Percentiles rank a stretch among this genome's conserved stretches.
These are phyloP conservation scores for Dactylellina sp. DNA, from an alignment of 2,329 filamentous ascomycete species.

Conservation along the genomic window DNA sequence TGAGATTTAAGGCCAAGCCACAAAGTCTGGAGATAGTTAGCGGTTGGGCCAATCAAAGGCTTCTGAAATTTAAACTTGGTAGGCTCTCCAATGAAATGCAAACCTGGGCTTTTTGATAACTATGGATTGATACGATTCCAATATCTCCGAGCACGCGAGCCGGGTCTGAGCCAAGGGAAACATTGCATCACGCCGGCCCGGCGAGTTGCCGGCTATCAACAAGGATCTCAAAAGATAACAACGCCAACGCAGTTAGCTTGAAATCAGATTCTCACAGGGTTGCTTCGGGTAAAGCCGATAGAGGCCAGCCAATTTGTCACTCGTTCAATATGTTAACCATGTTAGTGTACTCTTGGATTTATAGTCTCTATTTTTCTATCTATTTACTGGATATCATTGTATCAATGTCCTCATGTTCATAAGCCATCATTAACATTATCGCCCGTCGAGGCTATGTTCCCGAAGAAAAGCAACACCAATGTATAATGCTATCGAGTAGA, in stretches of 20 bases:
- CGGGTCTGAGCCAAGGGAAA: background rate
- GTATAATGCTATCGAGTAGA: constrained; percentile 27
- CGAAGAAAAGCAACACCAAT: constrained; percentile 38
- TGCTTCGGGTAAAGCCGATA: background rate
- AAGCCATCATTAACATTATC: constrained; percentile 7
- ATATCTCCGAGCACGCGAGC: background rate
- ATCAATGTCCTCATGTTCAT: background rate
- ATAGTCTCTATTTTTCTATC: background rate
- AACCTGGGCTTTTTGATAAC: too few species aligned
- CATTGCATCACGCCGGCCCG: background rate
- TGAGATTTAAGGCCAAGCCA: too few species aligned
- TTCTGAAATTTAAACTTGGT: too few species aligned
- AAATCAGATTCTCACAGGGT: too few species aligned
- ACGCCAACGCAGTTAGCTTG: background rate
- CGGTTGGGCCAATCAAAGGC: too few species aligned
- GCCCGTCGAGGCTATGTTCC: constrained; percentile 37
- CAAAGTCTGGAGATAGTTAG: too few species aligned
- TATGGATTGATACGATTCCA: background rate
- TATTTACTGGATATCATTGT: background rate
- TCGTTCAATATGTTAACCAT: background rate
- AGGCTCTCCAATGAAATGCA: too few species aligned
- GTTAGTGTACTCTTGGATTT: background rate
- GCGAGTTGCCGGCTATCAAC: background rate
- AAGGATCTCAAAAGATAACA: constrained; percentile 1
- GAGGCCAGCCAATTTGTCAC: background rate